Evolutionary conservation across 345 rosid species (phyloP).

Genomic region (Erysimum cheiranthoides): DNA sequence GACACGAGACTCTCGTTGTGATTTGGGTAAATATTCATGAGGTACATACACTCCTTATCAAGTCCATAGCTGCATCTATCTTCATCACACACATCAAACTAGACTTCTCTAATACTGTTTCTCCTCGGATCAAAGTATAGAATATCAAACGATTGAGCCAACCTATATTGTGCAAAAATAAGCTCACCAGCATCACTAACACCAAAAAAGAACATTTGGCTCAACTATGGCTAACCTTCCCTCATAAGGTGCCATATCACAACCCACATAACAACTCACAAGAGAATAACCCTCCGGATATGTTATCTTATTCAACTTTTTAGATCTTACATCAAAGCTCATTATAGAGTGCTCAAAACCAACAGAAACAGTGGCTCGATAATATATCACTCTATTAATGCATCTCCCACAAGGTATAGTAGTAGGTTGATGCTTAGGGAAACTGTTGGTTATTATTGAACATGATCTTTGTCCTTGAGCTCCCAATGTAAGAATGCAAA

Average conservation of each 20-base stretch:
- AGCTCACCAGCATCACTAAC: constrained; percentile 15
- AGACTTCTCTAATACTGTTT: not conserved
- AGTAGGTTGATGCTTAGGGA: not conserved
- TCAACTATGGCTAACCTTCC: not conserved
- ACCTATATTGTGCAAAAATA: not conserved
- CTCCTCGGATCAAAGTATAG: not conserved
- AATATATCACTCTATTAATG: not conserved
- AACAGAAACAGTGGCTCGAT: not conserved
- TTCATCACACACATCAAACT: not conserved
- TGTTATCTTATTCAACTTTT: not conserved
- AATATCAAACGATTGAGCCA: not conserved
- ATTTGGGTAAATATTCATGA: not conserved
- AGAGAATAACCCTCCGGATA: not conserved
- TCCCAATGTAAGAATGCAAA: not conserved
- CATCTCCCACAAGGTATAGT: not conserved
- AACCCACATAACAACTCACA: not conserved
- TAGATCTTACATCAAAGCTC: not conserved
- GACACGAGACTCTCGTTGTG: no score
- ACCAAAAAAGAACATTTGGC: not conserved
- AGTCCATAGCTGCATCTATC: not conserved
- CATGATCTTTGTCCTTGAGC: not conserved
- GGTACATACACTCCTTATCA: no score
- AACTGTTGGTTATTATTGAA: not conserved
- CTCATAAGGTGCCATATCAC: not conserved
- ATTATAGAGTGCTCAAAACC: not conserved